These are phyloP conservation scores for Adansonia madagascariensis DNA, from an alignment of 441 rosid species.

Conservation along the genomic window DNA sequence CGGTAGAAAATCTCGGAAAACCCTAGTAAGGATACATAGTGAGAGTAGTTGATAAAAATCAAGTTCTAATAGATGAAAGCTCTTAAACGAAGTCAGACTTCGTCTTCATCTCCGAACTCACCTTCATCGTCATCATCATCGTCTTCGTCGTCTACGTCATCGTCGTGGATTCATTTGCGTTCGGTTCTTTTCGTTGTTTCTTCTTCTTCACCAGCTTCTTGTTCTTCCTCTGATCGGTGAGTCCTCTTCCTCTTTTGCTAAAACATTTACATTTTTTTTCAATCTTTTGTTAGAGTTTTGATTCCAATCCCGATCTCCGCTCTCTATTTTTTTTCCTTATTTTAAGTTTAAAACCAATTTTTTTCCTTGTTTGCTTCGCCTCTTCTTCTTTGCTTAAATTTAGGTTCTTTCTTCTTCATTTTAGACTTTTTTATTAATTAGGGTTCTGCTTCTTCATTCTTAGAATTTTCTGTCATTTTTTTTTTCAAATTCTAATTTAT, in stretches of 20 bases:
- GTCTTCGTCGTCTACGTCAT: slow-evolving; percentile 37
- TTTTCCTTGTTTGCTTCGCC: background rate
- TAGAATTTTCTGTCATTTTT: background rate
- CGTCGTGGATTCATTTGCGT: slow-evolving; percentile 91
- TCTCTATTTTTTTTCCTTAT: background rate
- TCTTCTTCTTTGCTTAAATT: background rate
- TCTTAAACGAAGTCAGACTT: slow-evolving; percentile 82
- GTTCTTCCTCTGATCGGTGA: slow-evolving; percentile 84
- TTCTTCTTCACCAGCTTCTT: slow-evolving; percentile 83
- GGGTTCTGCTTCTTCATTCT: background rate
- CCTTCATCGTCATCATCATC: slow-evolving; percentile 54
- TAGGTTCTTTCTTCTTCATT: background rate
- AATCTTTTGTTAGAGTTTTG: slow-evolving; percentile 2
- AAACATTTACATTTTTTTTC: background rate
- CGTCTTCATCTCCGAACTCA: slow-evolving; percentile 72
- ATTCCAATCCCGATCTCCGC: slow-evolving; percentile 40
- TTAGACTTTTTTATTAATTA: background rate
- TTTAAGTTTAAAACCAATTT: background rate
- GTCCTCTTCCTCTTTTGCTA: slow-evolving; percentile 35
- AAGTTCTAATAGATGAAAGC: slow-evolving; percentile 71
- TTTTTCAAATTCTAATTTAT: background rate
- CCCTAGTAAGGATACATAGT: slow-evolving; percentile 24
- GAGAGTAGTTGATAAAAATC: slow-evolving; percentile 13
- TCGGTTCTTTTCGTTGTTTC: slow-evolving; percentile 82
- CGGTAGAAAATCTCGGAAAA: slow-evolving; percentile 10